A percentile compares a stretch with the other conserved stretches of the same genome.
These are phyloP conservation scores for Podospora pseudocomata DNA, from an alignment of 495 filamentous ascomycete species.

Conservation along the genomic window DNA sequence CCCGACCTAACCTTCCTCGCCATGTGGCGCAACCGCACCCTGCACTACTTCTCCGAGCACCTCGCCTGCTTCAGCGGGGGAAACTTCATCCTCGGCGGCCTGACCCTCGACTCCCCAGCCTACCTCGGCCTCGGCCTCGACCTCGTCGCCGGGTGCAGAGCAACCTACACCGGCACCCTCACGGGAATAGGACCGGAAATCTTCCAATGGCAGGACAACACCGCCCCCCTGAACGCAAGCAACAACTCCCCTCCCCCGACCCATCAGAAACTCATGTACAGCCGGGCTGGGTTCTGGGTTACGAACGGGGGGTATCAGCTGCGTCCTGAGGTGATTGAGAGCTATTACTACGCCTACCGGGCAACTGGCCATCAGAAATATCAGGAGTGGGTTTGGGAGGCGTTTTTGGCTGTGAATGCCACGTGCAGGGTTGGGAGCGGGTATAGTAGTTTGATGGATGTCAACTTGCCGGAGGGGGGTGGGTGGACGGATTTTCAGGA, in stretches of 20 bases:
- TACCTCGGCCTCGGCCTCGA: constrained; percentile 73
- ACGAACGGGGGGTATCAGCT: constrained; percentile 60
- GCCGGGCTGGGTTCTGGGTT: constrained; percentile 70
- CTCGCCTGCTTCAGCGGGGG: constrained; percentile 83
- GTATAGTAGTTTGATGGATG: constrained; percentile 61
- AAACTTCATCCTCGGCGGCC: constrained; percentile 82
- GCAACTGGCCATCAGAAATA: constrained; percentile 70
- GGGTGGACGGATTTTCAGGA: constrained; percentile 68
- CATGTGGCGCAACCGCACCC: constrained; percentile 51
- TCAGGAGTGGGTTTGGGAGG: constrained; percentile 82
- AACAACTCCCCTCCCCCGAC: constrained; percentile 43
- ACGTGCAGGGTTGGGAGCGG: constrained; percentile 63
- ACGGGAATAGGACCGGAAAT: constrained; percentile 77
- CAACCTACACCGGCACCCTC: constrained; percentile 63
- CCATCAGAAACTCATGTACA: constrained; percentile 56
- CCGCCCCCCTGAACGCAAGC: constrained; percentile 34
- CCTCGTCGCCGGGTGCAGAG: constrained; percentile 70
- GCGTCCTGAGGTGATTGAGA: constrained; percentile 82
- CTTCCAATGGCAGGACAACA: constrained; percentile 63
- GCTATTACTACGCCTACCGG: constrained; percentile 83
- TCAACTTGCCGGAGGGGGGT: constrained; percentile 62
- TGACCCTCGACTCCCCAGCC: constrained; percentile 57
- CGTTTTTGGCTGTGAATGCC: constrained; percentile 65
- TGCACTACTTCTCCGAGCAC: constrained; percentile 57
- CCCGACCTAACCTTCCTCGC: constrained; percentile 76